Evolutionary conservation across 768 basidiomycete species (phyloP), one percentile per base, ranked within the genome.

Genomic region (Leccinum pellstonianum): DNA sequence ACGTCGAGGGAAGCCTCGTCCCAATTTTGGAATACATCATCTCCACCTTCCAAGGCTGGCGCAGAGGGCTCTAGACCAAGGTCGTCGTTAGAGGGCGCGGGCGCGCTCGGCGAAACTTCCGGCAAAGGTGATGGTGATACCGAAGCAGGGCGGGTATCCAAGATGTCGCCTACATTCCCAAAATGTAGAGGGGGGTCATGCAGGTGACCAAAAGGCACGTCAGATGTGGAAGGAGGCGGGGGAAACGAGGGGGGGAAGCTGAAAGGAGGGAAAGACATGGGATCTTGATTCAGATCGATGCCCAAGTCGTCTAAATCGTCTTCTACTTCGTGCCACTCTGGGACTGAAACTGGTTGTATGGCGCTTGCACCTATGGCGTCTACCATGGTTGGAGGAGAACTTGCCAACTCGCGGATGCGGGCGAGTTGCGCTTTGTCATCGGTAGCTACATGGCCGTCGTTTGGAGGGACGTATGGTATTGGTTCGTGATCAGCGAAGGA

Each of bases 361-460:
- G 72, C 56, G 12, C 68, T 54, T 52, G 64, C 57, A 27, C 47
- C 38, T 51, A 62, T 58, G 23, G 53, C 54, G 19, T 70, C 73
- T 25, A 59, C 50, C 6, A 33, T 33, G 0, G 21, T 29, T 6
- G 81, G 80, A n/a, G 86, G 86, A 19, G 78, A 78, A 60, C 83
- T 86, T 37, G 81, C 83, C 31, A 83, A 62, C 37, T 76, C 76
- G 1, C 76, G 80, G 46, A 87, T 75, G 35, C 77, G 79, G 25
- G 82, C 84, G 46, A 88, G 77, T n/a, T 81, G 62, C 0, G 74
- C 67, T 67, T 88, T 88, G 70, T 88, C 86, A 67, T 88, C 86
- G 2, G 80, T 86, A 17, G 86, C 86, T 51, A 88, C 75, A 66
- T 88, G 86, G n/a, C 82, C 86, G 17, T 73, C 73, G 52, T 73